Base-by-base conservation (phyloP, 371 early-diverging fungal genomes). In the Dichotomocladium elegans region DNA sequence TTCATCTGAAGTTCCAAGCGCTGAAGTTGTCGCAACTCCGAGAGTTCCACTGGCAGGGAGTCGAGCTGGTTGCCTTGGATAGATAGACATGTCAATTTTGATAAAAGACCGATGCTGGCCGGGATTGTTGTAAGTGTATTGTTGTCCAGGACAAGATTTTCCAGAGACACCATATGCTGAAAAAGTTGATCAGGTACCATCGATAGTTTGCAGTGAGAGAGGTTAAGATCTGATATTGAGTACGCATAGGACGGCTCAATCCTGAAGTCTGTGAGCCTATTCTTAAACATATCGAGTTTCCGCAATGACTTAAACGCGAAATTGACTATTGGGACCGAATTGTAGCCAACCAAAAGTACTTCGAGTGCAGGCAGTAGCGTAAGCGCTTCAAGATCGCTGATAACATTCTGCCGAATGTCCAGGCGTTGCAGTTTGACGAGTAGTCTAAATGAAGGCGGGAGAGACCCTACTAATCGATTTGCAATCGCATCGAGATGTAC, bases 1-100 rank as follows among this genome's bases (percentile, higher is more conserved):
- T 96, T 75, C 53, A 73, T 72, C 44, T 77, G 77, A 1, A 64
- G 64, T 44, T 71, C 69, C 49, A 77, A 30, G 4, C 33, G 50
- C 43, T 57, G 65, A 34, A 77, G 64, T 28, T 68, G 65, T 5
- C 52, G 43, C 3, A 77, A 28, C 15, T 67, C 53, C 4, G 58
- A 51, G 9, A 77, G 70, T 19, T 70, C 68, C 17, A 41, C 12
- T 2, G 77, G 77, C 9, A 74, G 66, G 28, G 76, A 59, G 25
- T 70, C 74, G 27, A 96, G 60, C 48, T 86, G 81, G 66, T 96
- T 94, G 70, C 82, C 85, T 51, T 86, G 79, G 10, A 86, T 79
- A 24, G 83, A 81, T 1, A 93, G 77, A 4, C 61, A 54, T 4
- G 58, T 55, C 26, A 92, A 63, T 15, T 76, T 77, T 35, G 47